Percentiles rank a stretch among this genome's conserved stretches.
phyloP scores from a whole-genome alignment of 2,329 filamentous ascomycete species.

The Sporothrix humicola region DNA sequence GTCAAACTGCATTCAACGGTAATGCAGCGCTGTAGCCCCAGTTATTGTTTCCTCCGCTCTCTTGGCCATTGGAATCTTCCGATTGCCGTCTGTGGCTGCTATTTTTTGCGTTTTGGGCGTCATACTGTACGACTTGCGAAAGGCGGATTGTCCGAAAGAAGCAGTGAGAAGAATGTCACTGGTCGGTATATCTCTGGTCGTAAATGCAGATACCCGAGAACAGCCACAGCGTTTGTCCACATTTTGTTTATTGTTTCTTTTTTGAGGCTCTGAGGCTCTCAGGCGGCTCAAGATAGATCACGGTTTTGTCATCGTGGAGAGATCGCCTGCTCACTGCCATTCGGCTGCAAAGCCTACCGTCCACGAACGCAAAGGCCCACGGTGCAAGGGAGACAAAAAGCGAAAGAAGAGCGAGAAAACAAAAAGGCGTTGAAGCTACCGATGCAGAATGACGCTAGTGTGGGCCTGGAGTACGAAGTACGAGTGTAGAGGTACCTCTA shows the following conservation, averaged over 20 bases:
- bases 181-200: no score
- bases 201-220: no score
- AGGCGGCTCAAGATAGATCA: no score
- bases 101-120: background rate
- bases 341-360: conserved; percentile 5
- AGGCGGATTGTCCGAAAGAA: conserved; percentile 13
- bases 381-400: no score
- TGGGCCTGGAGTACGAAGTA: background rate
- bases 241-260: no score
- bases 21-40: background rate
- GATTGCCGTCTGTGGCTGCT: background rate
- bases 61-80: conserved; percentile 19
- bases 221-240: no score
- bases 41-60: background rate
- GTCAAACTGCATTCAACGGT: background rate
- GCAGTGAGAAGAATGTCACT: background rate
- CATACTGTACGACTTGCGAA: background rate
- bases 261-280: no score
- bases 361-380: background rate
- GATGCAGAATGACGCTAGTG: conserved; percentile 23
- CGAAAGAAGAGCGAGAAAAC: no score
- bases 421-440: background rate
- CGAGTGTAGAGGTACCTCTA: no score
- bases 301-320: background rate
- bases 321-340: background rate